phyloP scores from a whole-genome alignment of 2,329 filamentous ascomycete genomes.

The Alternaria ethzedia region DNA sequence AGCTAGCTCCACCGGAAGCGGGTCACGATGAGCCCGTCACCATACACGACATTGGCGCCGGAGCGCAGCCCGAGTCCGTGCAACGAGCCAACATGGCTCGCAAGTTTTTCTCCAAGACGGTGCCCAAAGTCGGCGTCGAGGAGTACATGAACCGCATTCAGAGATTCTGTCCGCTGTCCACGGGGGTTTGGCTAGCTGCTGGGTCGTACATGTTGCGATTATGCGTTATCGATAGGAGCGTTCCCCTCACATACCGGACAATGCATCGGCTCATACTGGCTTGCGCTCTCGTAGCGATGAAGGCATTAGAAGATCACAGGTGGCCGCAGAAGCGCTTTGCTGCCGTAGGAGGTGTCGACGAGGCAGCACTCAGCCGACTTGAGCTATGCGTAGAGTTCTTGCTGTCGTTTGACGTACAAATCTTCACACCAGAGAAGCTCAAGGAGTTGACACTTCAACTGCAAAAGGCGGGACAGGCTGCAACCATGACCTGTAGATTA shows the following conservation, averaged over 20 bases:
- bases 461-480: conserved; percentile 50
- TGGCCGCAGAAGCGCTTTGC: conserved; percentile 86
- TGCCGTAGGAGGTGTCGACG: conserved; percentile 85
- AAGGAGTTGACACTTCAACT: conserved; percentile 43
- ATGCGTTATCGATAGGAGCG: conserved; percentile 72
- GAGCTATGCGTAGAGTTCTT: conserved; percentile 74
- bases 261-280: conserved; percentile 86
- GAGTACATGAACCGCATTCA: conserved; percentile 89
- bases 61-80: conserved; percentile 74
- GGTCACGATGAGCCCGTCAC: conserved; percentile 56
- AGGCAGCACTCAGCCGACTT: conserved; percentile 78
- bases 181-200: conserved; percentile 89
- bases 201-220: conserved; percentile 86
- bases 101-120: conserved; percentile 90
- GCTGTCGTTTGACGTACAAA: conserved; percentile 50
- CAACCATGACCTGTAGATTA: conserved; percentile 41
- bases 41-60: conserved; percentile 59
- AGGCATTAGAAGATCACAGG: conserved; percentile 89
- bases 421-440: conserved; percentile 44
- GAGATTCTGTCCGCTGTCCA: conserved; percentile 90
- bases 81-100: conserved; percentile 87
- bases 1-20: conserved; percentile 59
- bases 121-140: conserved; percentile 80
- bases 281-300: conserved; percentile 86
- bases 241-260: conserved; percentile 82